Percentiles rank a stretch among this genome's conserved stretches.
Conservation (phyloP, 2,329 filamentous ascomycete species). For the Colletotrichum tropicale region DNA sequence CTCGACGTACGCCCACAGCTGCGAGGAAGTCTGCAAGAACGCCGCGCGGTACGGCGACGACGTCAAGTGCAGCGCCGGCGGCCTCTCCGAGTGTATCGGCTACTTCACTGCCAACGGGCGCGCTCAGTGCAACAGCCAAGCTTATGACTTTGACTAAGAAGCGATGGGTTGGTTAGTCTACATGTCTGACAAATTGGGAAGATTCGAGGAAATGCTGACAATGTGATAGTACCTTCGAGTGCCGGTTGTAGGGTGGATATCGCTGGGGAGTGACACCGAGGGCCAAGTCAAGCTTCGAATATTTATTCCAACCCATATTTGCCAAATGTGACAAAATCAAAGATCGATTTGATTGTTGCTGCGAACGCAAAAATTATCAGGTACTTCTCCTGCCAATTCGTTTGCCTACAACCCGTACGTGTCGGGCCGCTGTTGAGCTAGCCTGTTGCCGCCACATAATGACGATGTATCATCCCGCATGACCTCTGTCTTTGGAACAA, state of each 20-base stretch:
- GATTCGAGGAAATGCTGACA: rapidly evolving
- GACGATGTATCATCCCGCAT: background rate
- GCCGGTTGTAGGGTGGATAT: no score
- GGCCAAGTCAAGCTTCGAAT: no score
- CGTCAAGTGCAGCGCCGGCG: background rate
- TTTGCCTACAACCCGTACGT: background rate
- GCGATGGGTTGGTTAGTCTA: background rate
- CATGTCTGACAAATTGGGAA: rapidly evolving
- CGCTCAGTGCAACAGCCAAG: background rate
- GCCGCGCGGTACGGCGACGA: background rate
- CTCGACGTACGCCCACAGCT: background rate
- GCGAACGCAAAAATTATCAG: background rate
- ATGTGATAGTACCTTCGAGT: background rate
- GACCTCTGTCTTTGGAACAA: background rate
- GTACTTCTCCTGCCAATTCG: background rate
- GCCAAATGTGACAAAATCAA: background rate
- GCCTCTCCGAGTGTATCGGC: background rate
- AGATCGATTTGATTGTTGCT: no score
- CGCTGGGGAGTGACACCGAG: no score
- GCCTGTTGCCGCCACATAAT: rapidly evolving
- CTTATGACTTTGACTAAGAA: rapidly evolving
- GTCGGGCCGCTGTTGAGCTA: no score
- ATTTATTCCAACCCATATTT: no score
- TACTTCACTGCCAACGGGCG: background rate
- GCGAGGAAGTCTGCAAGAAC: background rate